Evolutionary conservation across 2,329 filamentous ascomycete genomes (phyloP), one percentile per base, ranked within the genome.

Genomic region (Fusarium lateritium): DNA sequence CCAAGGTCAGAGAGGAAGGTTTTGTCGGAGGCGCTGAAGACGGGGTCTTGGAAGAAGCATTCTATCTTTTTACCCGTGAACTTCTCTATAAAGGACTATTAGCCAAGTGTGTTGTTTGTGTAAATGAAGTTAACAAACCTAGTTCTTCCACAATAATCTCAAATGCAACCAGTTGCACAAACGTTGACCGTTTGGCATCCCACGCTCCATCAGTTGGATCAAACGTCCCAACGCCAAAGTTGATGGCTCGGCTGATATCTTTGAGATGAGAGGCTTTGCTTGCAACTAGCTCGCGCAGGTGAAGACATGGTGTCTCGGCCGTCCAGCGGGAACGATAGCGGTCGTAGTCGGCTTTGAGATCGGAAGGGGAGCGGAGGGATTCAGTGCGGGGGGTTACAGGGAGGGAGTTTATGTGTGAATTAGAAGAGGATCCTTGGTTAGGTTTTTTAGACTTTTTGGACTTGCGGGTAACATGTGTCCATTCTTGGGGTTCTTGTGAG

Each of bases 191-290:
- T 64, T 82, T 82, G 3, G 79, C 78, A n/a, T 83, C 80, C 78
- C 79, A 83, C 0, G 79, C 80, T 2, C 80, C 82, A 44, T 85
- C 82, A 5, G 77, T 76, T 3, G 85, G 84, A 51, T 88, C 85
- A 62, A 88, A 88, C 0, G 85, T 81, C 3, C 87, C 87, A 3
- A 86, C 76, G 0, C 87, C 87, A 7, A 89, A 79, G 62, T 86
- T 88, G 7, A 89, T 70, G 2, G 86, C 87, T 10, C 65, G 55
- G 13, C 65, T 59, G 2, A 78, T 51, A 0, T 33, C 19, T 9
- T 28, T 50, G 38, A 69, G 66, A 15, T 26, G 43, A 3, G 56
- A 38, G 5, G 65, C 70, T 8, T 77, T 75, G 1, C 64, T 58
- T 1, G 69, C 55, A 6, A 86, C 51, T 5, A 83, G 67, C 1